Evolutionary conservation across 208 protist species (phyloP).

Genomic region (Trypanosomatidae sp.): DNA sequence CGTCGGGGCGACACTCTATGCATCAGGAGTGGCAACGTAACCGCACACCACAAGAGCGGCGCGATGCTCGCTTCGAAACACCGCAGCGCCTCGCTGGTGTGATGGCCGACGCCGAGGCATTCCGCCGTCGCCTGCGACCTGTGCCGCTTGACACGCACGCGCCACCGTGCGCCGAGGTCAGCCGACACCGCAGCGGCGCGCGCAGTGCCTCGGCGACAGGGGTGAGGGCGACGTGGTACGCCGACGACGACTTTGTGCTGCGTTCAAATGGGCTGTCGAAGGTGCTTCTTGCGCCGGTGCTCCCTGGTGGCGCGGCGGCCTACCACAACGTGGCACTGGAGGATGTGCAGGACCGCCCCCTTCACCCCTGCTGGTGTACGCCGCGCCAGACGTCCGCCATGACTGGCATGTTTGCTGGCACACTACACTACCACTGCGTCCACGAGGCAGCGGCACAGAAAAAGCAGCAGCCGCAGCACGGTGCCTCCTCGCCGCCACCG

Average conservation of each 20-base stretch:
- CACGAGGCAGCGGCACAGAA: conserved; percentile 31
- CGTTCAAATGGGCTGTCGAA: conserved; percentile 20
- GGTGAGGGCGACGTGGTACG: conserved; percentile 15
- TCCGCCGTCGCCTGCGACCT: conserved; percentile 21
- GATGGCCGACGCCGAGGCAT: conserved; percentile 29
- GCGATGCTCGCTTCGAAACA: conserved; percentile 20
- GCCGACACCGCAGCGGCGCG: conserved; percentile 8
- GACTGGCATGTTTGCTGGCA: conserved; percentile 44
- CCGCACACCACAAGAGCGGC: conserved; percentile 23
- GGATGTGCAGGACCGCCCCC: conserved; percentile 17
- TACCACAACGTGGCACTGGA: conserved; percentile 20
- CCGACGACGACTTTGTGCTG: conserved; percentile 18
- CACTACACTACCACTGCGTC: conserved; percentile 85
- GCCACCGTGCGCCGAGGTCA: conserved; percentile 20
- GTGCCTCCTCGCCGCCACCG: conserved; percentile 4
- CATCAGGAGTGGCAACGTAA: background rate
- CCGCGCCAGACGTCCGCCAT: conserved; percentile 42
- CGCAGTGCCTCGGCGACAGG: conserved; percentile 8
- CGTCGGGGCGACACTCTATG: background rate
- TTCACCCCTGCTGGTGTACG: conserved; percentile 84
- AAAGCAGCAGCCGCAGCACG: conserved; percentile 5
- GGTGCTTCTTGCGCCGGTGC: conserved; percentile 25
- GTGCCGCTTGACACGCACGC: conserved; percentile 16
- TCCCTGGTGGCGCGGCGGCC: background rate
- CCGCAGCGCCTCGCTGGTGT: conserved; percentile 22